A percentile compares a stretch with the other conserved stretches of the same genome.
Evolutionary conservation across 257 asterid species (phyloP).

Genomic region (Scutellaria barbata): DNA sequence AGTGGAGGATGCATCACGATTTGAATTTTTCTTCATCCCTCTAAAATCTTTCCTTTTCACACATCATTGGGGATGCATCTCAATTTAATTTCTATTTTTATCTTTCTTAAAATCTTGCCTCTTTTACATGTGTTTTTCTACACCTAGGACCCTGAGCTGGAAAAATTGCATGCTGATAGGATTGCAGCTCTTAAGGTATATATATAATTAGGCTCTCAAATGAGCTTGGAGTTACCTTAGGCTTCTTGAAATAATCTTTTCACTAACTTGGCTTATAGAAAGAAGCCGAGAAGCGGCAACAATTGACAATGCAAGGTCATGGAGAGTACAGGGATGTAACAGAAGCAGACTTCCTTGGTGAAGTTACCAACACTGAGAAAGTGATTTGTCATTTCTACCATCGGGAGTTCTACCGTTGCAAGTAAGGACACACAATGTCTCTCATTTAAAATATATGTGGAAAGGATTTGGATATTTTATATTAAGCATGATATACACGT

Average conservation of each 20-base stretch:
- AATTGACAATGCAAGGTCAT: slow-evolving; percentile 78
- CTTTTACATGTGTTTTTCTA: slow-evolving; percentile 25
- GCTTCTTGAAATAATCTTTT: slow-evolving; percentile 23
- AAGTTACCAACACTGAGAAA: slow-evolving; percentile 83
- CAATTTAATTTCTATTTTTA: slow-evolving; percentile 21
- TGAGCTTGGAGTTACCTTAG: slow-evolving; percentile 12
- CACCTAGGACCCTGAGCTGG: slow-evolving; percentile 94
- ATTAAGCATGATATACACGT: slow-evolving; percentile 9
- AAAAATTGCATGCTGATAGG: slow-evolving; percentile 96
- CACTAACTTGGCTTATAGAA: slow-evolving; percentile 47
- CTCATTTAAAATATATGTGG: slow-evolving; percentile 10
- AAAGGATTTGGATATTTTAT: slow-evolving; percentile 3
- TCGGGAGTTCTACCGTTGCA: slow-evolving; percentile 97
- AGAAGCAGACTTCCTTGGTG: slow-evolving; percentile 93
- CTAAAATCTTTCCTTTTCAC: not conserved
- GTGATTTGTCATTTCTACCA: slow-evolving; percentile 96
- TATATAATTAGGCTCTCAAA: slow-evolving; percentile 32
- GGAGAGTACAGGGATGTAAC: slow-evolving; percentile 93
- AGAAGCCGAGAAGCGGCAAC: slow-evolving; percentile 96
- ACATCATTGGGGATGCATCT: not conserved
- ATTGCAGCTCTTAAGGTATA: slow-evolving; percentile 91
- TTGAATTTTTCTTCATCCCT: slow-evolving; percentile 16
- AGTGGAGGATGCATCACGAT: slow-evolving; percentile 41
- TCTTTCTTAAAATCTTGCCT: not conserved
- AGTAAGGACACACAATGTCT: slow-evolving; percentile 52